Evolutionary conservation across 2,329 filamentous ascomycete genomes (phyloP).

Genomic region (Aureobasidium sp.): DNA sequence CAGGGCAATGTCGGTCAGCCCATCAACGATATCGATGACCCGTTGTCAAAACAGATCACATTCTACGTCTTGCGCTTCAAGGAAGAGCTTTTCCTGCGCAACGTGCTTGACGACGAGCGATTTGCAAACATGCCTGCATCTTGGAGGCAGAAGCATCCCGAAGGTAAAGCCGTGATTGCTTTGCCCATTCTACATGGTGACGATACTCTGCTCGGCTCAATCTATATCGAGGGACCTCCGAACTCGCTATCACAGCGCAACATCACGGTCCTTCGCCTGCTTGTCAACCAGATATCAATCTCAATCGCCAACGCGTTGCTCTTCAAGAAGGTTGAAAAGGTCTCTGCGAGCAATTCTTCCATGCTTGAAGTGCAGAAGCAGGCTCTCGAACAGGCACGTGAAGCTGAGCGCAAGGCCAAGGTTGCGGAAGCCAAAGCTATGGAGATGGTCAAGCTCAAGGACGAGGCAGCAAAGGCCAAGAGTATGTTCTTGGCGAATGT

Average conservation of each 20-base stretch:
- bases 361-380: slow-evolving; percentile 73
- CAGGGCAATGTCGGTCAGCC: slow-evolving; percentile 49
- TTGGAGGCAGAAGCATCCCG: slow-evolving; percentile 61
- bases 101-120: slow-evolving; percentile 66
- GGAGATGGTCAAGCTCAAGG: slow-evolving; percentile 71
- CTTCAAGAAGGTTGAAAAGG: slow-evolving; percentile 64
- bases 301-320: slow-evolving; percentile 58
- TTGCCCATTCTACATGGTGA: slow-evolving; percentile 69
- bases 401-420: slow-evolving; percentile 70
- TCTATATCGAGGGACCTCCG: slow-evolving; percentile 69
- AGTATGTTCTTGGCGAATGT: slow-evolving; percentile 62
- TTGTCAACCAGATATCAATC: slow-evolving; percentile 69
- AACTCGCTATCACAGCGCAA: slow-evolving; percentile 69
- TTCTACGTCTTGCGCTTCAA: slow-evolving; percentile 70
- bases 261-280: slow-evolving; percentile 49
- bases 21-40: slow-evolving; percentile 54
- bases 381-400: slow-evolving; percentile 62
- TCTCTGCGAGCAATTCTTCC: slow-evolving; percentile 67
- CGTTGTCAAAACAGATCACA: slow-evolving; percentile 70
- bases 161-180: slow-evolving; percentile 69
- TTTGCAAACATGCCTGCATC: slow-evolving; percentile 67
- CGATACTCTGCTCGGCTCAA: slow-evolving; percentile 61
- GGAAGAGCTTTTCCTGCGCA: slow-evolving; percentile 66
- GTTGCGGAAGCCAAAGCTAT: slow-evolving; percentile 68
- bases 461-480: slow-evolving; percentile 77